A percentile compares a stretch with the other conserved stretches of the same genome.
These are phyloP conservation scores for Furcasterigmium sp. DNA, from an alignment of 2,329 filamentous ascomycete genomes.

Conservation along the genomic window DNA sequence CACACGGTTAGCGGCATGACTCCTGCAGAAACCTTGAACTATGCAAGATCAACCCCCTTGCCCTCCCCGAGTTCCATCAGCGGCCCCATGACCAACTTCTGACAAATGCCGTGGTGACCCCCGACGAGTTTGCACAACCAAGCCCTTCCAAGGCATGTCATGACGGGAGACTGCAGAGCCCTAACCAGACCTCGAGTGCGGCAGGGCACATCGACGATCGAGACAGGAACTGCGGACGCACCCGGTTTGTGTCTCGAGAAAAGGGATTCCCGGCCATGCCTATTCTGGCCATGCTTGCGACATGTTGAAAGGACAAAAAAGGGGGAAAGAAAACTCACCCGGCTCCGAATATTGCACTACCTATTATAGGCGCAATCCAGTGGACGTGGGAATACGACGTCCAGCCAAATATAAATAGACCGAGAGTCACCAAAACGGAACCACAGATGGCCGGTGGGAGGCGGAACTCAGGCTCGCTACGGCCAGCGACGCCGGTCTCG, in stretches of 20 bases:
- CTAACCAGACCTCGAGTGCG: conserved; percentile 3
- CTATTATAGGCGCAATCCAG: conserved; percentile 73
- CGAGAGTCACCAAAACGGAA: conserved; percentile 71
- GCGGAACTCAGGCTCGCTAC: conserved; percentile 80
- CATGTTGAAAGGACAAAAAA: conserved; percentile 7
- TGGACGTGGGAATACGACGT: conserved; percentile 70
- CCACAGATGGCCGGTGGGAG: conserved; percentile 72
- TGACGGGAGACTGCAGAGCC: neutral
- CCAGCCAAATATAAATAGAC: conserved; percentile 87
- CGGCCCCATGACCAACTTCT: conserved; percentile 24
- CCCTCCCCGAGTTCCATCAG: conserved; percentile 3
- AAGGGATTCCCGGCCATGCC: no score
- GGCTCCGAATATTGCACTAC: conserved; percentile 63
- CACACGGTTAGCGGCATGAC: conserved; percentile 24
- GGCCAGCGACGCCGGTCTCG: conserved; percentile 45
- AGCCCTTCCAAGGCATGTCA: neutral
- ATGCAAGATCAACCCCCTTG: conserved; percentile 18
- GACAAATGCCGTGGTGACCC: conserved; percentile 16
- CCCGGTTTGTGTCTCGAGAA: neutral
- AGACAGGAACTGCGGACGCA: conserved; percentile 5
- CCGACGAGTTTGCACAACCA: neutral
- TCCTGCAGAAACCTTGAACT: conserved; percentile 12
- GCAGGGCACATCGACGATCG: conserved; percentile 3
- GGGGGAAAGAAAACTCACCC: conserved; percentile 47
- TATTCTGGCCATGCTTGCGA: conserved; percentile 9